Evolutionary conservation across 225 moss, liverwort and hornwort genomes (phyloP), one percentile per base, ranked within the genome.

Genomic region (Anthoceros angustus): DNA sequence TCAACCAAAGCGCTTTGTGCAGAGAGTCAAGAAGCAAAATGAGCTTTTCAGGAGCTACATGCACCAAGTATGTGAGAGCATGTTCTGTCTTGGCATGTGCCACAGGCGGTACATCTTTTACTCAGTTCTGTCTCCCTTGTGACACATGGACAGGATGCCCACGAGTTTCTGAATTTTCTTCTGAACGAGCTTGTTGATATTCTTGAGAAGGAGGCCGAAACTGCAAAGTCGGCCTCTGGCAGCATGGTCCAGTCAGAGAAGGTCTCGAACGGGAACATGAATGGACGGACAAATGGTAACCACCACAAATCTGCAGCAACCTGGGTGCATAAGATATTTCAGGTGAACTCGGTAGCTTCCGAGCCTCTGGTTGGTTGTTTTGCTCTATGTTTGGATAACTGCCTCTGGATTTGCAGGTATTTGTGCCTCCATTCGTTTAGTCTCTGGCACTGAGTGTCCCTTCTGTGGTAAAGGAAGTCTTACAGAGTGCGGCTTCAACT

Each of bases 41-140:
- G 94, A 95, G 71, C 86, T 95, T 63, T 95, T 95, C 62, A 87
- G 94, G 63, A 95, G 90, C 76, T 95, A 88, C 71, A 95, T 95
- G 94, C 94, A 95, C 69, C 94, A 95, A 86, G 94, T 95, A 72
- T n/a, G 12, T 69, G 32, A 11, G 1, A 9, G 8, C 23, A 18
- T 55, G 55, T 18, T 46, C 5, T 55, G 16, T 23, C 23, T 9
- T 15, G 12, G 55, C 55, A 55, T 20, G 16, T 55, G 10, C 55
- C n/a, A 15, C 16, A 15, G 23, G 42, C 41, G 40, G 66, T 10
- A 5, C 10, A 12, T 66, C 23, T 41, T 5, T 66, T 15, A 10
- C 41, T 24, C 40, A 14, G 40, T 15, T 63, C 11, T 12, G 25
- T 63, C 21, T 63, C 24, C 42, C 43, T 42, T 18, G 43, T 18